Percentiles rank a stretch among this genome's conserved stretches.
Conservation (phyloP, 106 monocot genomes). For the Allium sativum region DNA sequence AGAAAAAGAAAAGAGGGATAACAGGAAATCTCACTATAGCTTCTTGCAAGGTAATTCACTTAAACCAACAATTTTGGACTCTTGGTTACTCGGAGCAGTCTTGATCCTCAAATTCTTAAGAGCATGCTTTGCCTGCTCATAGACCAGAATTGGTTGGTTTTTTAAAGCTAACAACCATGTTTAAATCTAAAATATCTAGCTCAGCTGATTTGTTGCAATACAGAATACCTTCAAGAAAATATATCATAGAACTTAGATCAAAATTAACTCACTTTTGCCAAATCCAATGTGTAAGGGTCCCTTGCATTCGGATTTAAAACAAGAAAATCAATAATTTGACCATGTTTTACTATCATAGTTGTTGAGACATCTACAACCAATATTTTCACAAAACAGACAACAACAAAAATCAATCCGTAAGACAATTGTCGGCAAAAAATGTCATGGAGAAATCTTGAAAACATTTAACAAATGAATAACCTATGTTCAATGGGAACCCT, state of each 20-base stretch:
- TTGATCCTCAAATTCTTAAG: conserved; percentile 81
- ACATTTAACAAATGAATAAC: conserved; percentile 18
- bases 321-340: conserved; percentile 77
- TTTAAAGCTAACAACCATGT: background rate
- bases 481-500: conserved; percentile 46
- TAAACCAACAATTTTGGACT: conserved; percentile 78
- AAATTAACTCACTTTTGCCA: conserved; percentile 49
- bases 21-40: conserved; percentile 26
- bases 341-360: conserved; percentile 87
- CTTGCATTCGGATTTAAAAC: conserved; percentile 62
- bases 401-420: background rate
- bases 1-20: background rate
- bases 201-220: background rate
- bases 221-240: background rate
- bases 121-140: conserved; percentile 56
- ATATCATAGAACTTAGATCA: background rate
- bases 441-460: background rate
- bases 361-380: conserved; percentile 72
- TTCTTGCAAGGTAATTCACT: conserved; percentile 71
- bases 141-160: background rate
- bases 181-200: background rate
- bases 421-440: background rate
- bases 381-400: background rate
- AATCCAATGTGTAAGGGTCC: conserved; percentile 51
- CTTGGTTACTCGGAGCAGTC: conserved; percentile 22